Evolutionary conservation across 2,329 filamentous ascomycete genomes (phyloP).

Genomic region (Trichoderma sp.): DNA sequence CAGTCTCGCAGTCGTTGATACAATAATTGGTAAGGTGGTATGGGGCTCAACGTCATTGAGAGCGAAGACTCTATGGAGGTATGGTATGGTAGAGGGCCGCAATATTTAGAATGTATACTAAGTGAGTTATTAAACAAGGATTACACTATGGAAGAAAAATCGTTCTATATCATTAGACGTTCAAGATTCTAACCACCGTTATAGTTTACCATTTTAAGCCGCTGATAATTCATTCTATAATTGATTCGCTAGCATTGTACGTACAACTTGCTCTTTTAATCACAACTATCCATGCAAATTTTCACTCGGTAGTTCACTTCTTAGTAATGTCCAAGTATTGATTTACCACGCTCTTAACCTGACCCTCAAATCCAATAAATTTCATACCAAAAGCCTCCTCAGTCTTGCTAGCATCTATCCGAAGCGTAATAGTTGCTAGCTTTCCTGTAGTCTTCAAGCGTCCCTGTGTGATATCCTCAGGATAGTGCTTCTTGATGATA

Average conservation of each 20-base stretch:
- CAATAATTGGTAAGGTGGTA: background rate
- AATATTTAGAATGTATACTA: no score
- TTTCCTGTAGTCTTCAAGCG: constrained; percentile 23
- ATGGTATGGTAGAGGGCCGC: no score
- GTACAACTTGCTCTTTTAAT: no score
- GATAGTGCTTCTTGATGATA: background rate
- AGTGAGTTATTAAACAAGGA: no score
- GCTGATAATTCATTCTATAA: no score
- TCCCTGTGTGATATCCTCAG: constrained; percentile 2
- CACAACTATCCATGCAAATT: no score
- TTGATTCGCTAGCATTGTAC: no score
- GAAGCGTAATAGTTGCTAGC: constrained; percentile 1
- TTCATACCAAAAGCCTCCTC: constrained; percentile 15
- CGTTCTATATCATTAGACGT: no score
- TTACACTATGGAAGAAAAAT: no score
- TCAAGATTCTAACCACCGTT: no score
- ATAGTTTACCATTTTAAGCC: no score
- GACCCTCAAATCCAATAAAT: background rate
- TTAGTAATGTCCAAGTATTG: constrained; percentile 14
- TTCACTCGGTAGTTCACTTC: background rate
- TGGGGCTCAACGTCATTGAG: background rate
- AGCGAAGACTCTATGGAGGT: no score
- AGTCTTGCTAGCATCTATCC: constrained; percentile 12
- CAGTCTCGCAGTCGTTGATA: background rate
- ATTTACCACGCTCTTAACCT: constrained; percentile 9